Evolutionary conservation across 2,329 filamentous ascomycete genomes (phyloP).

Genomic region (Endoconidiophora polonica): DNA sequence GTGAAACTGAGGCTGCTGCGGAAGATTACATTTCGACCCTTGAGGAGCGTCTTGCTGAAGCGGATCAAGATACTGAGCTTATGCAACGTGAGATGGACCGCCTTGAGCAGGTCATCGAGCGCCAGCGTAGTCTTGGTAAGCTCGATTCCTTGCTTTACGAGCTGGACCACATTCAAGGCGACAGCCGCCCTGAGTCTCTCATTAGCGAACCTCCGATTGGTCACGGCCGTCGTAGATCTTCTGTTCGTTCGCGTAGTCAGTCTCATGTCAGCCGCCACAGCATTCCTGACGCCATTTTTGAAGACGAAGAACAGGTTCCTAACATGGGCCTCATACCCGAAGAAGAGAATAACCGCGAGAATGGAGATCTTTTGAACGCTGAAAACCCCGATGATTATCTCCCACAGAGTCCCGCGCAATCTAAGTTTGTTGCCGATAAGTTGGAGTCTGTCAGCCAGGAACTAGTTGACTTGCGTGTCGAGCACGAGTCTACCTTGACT

Average conservation of each 20-base stretch:
- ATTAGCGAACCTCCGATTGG: conserved; percentile 5
- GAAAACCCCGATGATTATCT: conserved; percentile 24
- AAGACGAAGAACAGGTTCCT: conserved; percentile 30
- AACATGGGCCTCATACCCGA: conserved; percentile 17
- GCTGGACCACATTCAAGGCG: conserved; percentile 49
- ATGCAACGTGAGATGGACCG: conserved; percentile 96
- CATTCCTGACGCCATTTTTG: conserved; percentile 38
- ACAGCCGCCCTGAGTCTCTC: conserved; percentile 19
- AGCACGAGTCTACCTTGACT: conserved; percentile 69
- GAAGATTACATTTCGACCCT: conserved; percentile 97
- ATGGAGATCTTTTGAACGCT: conserved; percentile 7
- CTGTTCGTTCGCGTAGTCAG: conserved; percentile 20
- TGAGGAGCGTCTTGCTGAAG: conserved; percentile 86
- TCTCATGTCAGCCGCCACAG: conserved; percentile 25
- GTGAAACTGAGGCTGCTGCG: conserved; percentile 76
- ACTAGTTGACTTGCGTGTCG: conserved; percentile 72
- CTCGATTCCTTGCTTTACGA: conserved; percentile 85
- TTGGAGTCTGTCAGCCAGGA: conserved; percentile 83
- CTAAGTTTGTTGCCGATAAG: conserved; percentile 78
- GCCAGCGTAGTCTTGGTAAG: conserved; percentile 86
- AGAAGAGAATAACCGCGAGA: conserved; percentile 14
- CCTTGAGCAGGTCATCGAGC: conserved; percentile 85
- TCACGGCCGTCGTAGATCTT: conserved; percentile 23
- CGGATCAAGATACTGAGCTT: conserved; percentile 86
- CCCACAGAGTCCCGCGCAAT: conserved; percentile 58